Conservation (phyloP, 2,329 filamentous ascomycete genomes). For the Colletotrichum sp. region DNA sequence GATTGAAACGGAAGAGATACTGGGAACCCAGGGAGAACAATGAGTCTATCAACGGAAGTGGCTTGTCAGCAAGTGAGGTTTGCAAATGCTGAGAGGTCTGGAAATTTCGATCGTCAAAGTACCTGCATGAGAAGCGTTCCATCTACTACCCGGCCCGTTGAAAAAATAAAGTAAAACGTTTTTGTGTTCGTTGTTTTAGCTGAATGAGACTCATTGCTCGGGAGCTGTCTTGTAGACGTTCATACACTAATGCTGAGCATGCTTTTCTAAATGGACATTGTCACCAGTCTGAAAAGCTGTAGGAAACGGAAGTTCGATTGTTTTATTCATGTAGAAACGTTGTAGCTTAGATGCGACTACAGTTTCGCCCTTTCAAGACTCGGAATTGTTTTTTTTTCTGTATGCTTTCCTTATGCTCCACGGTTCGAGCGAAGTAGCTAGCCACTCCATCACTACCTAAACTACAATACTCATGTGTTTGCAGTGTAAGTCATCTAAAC, state of each 20-base stretch:
- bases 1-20: neutral
- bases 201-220: neutral
- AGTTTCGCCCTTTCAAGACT: neutral
- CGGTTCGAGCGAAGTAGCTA: neutral
- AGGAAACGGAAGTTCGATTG: neutral
- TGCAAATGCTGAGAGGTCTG: neutral
- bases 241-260: no score
- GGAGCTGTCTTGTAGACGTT: neutral
- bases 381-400: neutral
- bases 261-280: neutral
- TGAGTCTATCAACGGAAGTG: neutral
- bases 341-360: neutral
- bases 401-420: neutral
- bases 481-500: neutral
- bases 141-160: neutral
- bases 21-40: neutral
- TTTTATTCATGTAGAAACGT: neutral
- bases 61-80: neutral
- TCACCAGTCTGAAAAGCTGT: neutral
- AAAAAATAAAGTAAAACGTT: neutral
- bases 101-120: neutral
- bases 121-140: neutral
- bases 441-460: neutral
- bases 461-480: neutral
- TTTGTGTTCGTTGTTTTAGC: fast-evolving